Percentiles rank a stretch among this genome's conserved stretches.
These are phyloP conservation scores for Berberis thunbergii DNA, from an alignment of 164 flowering plant species.

Conservation along the genomic window DNA sequence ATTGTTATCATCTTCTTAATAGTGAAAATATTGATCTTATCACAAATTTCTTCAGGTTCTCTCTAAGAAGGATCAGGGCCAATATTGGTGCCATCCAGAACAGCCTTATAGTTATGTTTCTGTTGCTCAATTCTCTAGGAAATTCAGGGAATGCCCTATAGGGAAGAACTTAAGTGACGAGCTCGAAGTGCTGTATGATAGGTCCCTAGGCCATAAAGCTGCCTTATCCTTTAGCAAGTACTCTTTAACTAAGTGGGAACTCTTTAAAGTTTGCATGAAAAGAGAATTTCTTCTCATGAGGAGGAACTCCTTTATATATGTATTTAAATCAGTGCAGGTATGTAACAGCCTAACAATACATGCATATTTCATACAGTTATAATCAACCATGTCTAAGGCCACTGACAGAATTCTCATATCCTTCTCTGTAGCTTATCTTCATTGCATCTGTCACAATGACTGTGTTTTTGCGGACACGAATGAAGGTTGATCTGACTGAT, in stretches of 20 bases:
- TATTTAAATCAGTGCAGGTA: conserved; percentile 44
- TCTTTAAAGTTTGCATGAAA: conserved; percentile 42
- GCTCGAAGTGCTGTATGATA: conserved; percentile 30
- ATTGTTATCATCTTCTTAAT: neutral
- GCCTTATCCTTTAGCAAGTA: conserved; percentile 29
- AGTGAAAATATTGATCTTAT: neutral
- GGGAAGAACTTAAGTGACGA: conserved; percentile 31
- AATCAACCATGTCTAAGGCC: neutral
- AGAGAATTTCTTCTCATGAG: conserved; percentile 48
- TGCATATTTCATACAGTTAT: too few species aligned
- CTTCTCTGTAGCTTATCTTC: conserved; percentile 32
- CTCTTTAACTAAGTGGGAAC: conserved; percentile 35
- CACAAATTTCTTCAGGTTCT: conserved; percentile 29
- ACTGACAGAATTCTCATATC: neutral
- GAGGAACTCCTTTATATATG: conserved; percentile 40
- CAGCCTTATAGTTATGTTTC: conserved; percentile 36
- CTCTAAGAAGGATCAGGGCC: conserved; percentile 55
- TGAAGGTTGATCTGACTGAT: conserved; percentile 23
- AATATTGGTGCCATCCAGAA: conserved; percentile 36
- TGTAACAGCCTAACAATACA: neutral
- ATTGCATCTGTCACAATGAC: conserved; percentile 42
- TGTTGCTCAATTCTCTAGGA: conserved; percentile 27
- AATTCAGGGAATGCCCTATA: conserved; percentile 21
- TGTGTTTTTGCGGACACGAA: conserved; percentile 31
- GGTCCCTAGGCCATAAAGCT: conserved; percentile 18